Base-by-base conservation (phyloP, 2,329 filamentous ascomycete species). In the Claviceps lovelessii region DNA sequence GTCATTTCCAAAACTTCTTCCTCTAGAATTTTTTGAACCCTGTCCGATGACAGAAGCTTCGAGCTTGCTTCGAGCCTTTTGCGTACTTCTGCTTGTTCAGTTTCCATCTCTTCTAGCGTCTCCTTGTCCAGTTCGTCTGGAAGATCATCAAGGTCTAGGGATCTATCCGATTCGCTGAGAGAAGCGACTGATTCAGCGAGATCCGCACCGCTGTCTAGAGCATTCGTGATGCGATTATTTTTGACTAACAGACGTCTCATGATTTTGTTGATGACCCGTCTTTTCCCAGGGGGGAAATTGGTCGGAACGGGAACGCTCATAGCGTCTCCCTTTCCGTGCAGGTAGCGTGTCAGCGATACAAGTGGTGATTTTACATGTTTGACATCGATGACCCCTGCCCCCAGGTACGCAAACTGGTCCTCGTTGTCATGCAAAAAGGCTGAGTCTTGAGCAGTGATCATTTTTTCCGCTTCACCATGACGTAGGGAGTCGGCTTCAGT, bases 21-120 rank as follows among this genome's bases (percentile, higher is more conserved):
- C 33, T 81, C 70, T 39, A 91, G 73, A 13, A 79, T 67, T 0
- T 65, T 59, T 3, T 76, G 67, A 28, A 86, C 71, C 45, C 79
- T 72, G 0, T 76, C 73, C 4, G 28, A 10, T 13, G 54, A 37
- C 13, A 57, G 11, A 2, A 41, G 51, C 39, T 10, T 70, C 67
- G 13, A 83, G 66, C 15, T 46, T 15, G 29, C 45, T 37, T 17
- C 51, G 42, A 13, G 49, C 47, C 33, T 44, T 51, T 46, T 57
- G 39, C 15, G 11, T 51, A 55, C 28, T 60, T 61, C 11, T 28
- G 54, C 37, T 41, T 57, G 39, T 53, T 71, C 68, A 45, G 70
- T 67, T 49, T 83, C 74, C 10, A 86, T 84, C 61, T 87, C 84
- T 47, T 68, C 69, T 71, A 75, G 77, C 0, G 79, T 84, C 41